A percentile compares a stretch with the other conserved stretches of the same genome.
These are phyloP conservation scores for Aquilaria sinensis DNA, from an alignment of 345 rosid species.

Conservation along the genomic window DNA sequence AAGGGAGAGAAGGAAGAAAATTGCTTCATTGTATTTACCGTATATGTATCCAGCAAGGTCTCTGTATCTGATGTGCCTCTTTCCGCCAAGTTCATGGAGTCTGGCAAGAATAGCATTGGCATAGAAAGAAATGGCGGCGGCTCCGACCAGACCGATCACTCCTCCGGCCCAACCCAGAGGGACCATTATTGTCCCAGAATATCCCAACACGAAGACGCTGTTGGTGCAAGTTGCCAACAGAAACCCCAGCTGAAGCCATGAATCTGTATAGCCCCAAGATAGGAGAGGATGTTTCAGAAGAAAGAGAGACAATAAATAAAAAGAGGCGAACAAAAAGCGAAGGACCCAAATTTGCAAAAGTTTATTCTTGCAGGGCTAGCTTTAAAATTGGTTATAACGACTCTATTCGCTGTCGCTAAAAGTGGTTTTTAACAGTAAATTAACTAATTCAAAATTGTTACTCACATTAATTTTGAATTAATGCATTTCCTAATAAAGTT, in stretches of 20 bases:
- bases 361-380: no score
- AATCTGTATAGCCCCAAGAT: constrained; percentile 42
- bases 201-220: constrained; percentile 90
- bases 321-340: background rate
- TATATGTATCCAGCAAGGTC: constrained; percentile 82
- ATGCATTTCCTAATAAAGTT: no score
- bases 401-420: no score
- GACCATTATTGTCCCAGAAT: constrained; percentile 83
- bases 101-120: constrained; percentile 79
- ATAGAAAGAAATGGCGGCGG: constrained; percentile 63
- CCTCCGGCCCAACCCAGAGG: constrained; percentile 89
- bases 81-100: constrained; percentile 84
- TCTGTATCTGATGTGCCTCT: constrained; percentile 87
- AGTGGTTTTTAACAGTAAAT: no score
- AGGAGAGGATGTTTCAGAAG: background rate
- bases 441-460: no score
- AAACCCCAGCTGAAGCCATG: constrained; percentile 87
- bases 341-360: no score
- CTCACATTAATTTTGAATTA: no score
- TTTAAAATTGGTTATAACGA: no score
- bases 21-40: constrained; percentile 28
- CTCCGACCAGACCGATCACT: constrained; percentile 54
- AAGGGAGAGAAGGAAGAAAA: no score
- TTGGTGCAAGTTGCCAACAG: constrained; percentile 82
- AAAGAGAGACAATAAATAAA: background rate